phyloP scores from a whole-genome alignment of 805 yeast genomes.

The Candida cerambycidarum region DNA sequence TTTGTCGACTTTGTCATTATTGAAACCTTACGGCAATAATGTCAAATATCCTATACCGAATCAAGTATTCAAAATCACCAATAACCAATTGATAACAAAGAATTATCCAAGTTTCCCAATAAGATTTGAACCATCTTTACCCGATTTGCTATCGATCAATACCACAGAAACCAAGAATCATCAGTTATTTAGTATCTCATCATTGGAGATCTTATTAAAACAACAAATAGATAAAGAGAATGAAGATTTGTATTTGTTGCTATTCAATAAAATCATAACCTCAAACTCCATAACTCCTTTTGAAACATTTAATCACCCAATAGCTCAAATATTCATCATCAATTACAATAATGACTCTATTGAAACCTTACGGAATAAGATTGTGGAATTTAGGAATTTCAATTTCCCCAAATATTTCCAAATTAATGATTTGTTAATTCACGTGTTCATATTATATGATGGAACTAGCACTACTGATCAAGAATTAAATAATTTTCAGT shows the following conservation, averaged over 20 bases:
- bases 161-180: constrained; percentile 18
- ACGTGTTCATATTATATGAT: constrained; percentile 34
- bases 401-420: constrained; percentile 65
- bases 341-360: constrained; percentile 51
- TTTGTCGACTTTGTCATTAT: constrained; percentile 45
- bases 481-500: constrained; percentile 36
- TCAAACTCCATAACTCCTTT: constrained; percentile 66
- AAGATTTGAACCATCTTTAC: constrained; percentile 48
- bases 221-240: constrained; percentile 10
- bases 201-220: constrained; percentile 32
- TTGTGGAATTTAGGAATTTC: constrained; percentile 51
- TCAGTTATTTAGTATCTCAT: constrained; percentile 39
- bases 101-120: constrained; percentile 55
- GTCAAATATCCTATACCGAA: constrained; percentile 41
- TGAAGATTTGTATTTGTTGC: constrained; percentile 50
- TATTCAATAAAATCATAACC: constrained; percentile 58
- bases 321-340: constrained; percentile 68
- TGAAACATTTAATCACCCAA: constrained; percentile 86
- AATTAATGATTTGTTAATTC: constrained; percentile 56
- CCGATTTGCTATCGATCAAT: constrained; percentile 37
- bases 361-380: constrained; percentile 55
- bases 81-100: constrained; percentile 50
- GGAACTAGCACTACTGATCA: constrained; percentile 25
- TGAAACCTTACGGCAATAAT: constrained; percentile 57
- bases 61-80: constrained; percentile 49